Evolutionary conservation across 148 eudicot genomes (phyloP), one percentile per base, ranked within the genome.

Genomic region (Beta vulgaris): DNA sequence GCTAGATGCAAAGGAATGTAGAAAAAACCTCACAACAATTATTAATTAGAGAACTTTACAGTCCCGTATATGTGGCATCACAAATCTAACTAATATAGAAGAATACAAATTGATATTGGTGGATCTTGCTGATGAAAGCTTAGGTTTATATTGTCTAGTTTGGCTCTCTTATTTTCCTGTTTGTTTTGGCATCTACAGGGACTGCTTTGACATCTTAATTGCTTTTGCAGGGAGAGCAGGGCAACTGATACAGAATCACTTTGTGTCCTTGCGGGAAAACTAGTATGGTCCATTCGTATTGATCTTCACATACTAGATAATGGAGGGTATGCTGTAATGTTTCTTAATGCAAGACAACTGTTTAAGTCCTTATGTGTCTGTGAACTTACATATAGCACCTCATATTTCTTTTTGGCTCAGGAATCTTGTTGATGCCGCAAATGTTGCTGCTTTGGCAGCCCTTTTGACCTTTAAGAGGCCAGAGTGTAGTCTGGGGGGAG

Each of bases 341-440:
- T 31, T 36, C 55, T 54, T 73, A 39, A 39, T 73, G 59, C n/a
- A n/a, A 29, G 7, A 63, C 21, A 29, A 26, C 49, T 46, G 42
- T 44, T 32, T 16, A 2, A 34, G 12, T 35, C 35, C 36, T 69
- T 61, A 1, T 59, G 18, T 8, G 48, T 13, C 28, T 49, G 67
- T 23, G 31, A 10, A 48, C 75, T 61, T 11, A 46, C 78, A 65
- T 66, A 35, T 35, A 64, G 35, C 46, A 14, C 25, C 28, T 32
- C 12, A 15, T 72, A 54, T 64, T 57, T 73, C 43, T 59, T 46
- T 58, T n/a, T 58, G 39, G 21, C 58, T 71, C 82, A 91, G 98
- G 46, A 93, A 93, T 84, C 95, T 93, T 76, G 89, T 93, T 80
- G 98, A 93, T 90, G 95, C 98, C 68, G 97, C 98, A 81, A 93